Evolutionary conservation across 202 grass and related monocot genomes (phyloP), one percentile per base, ranked within the genome.

Genomic region (Setaria viridis): DNA sequence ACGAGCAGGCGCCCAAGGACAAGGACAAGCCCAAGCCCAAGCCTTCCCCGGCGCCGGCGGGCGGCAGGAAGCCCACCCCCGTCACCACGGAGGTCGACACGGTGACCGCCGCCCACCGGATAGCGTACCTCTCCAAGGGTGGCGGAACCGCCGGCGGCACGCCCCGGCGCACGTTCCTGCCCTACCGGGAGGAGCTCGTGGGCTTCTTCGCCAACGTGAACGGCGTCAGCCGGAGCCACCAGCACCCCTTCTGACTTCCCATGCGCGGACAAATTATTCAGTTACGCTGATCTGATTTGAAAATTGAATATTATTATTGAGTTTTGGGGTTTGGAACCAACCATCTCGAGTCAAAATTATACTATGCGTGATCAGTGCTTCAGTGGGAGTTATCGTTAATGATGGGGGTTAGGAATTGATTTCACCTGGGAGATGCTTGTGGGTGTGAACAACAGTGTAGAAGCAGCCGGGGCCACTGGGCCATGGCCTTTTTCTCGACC

Each of bases 171-270:
- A 94, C 91, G 54, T 94, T 94, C 78, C 74, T 98, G 54, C 95
- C 95, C 56, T 95, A 94, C 88, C 87, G 87, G 47, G 85, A 90
- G 71, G 95, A 88, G 67, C 83, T 98, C 60, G 78, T 98, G 35
- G 95, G 95, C 0, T 81, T 95, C 60, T 98, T 92, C 70, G 93
- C 89, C 48, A 92, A 67, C 85, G 88, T 89, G 13, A 89, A 94
- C 80, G 93, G 86, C 55, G 17, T 94, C 79, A 92, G 81, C 78
- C 86, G 90, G 54, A 89, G 80, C 51, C 93, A 92, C 47, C 62
- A 67, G 29, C 88, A 91, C 12, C 90, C 90, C 0, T 88, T 85
- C 65, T 91, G 63, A 87, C 59, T 30, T 17, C 11, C 10, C 37
- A 2, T 0, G 3, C 20, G 3, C 16, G 1, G 1, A 21, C 47